A percentile compares a stretch with the other conserved stretches of the same genome.
Conservation (phyloP, 2,329 filamentous ascomycete genomes). For the Colletotrichum costaricense region DNA sequence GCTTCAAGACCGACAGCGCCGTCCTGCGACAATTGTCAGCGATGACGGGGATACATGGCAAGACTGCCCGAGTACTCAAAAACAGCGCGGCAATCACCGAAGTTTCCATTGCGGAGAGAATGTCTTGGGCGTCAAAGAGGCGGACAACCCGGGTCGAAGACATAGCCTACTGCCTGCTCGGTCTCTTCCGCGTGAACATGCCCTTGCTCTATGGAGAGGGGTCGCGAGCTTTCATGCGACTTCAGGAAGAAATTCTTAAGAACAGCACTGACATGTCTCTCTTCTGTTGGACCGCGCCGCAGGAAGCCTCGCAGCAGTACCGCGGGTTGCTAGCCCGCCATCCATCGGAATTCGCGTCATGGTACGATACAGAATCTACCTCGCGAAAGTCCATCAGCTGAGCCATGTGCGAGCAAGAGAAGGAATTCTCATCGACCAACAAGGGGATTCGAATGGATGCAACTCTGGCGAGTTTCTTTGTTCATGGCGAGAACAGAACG, state of each 20-base stretch:
- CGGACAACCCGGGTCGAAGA: slow-evolving; percentile 40
- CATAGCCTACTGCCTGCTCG: slow-evolving; percentile 42
- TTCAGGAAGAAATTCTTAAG: slow-evolving; percentile 26
- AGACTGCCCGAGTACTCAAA: not conserved
- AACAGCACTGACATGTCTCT: slow-evolving; percentile 20
- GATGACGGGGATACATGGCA: not conserved
- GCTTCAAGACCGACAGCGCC: not conserved
- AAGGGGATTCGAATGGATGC: slow-evolving; percentile 1
- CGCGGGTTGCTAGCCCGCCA: not conserved
- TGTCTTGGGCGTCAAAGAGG: slow-evolving; percentile 42
- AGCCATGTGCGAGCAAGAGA: slow-evolving; percentile 8
- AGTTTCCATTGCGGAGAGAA: slow-evolving; percentile 19
- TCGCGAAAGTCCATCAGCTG: slow-evolving; percentile 8
- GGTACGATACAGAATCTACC: not conserved
- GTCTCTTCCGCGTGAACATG: slow-evolving; percentile 43
- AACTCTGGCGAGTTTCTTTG: not conserved
- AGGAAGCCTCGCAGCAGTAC: not conserved
- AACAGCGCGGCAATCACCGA: not conserved
- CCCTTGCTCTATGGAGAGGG: slow-evolving; percentile 42
- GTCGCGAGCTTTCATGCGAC: slow-evolving; percentile 37
- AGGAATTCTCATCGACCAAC: slow-evolving; percentile 1
- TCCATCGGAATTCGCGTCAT: not conserved
- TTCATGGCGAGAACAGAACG: not conserved
- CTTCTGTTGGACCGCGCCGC: slow-evolving; percentile 12
- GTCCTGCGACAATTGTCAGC: not conserved